Evolutionary conservation across 2,329 filamentous ascomycete species (phyloP), one percentile per base, ranked within the genome.

Genomic region (Scedosporium apiospermum): DNA sequence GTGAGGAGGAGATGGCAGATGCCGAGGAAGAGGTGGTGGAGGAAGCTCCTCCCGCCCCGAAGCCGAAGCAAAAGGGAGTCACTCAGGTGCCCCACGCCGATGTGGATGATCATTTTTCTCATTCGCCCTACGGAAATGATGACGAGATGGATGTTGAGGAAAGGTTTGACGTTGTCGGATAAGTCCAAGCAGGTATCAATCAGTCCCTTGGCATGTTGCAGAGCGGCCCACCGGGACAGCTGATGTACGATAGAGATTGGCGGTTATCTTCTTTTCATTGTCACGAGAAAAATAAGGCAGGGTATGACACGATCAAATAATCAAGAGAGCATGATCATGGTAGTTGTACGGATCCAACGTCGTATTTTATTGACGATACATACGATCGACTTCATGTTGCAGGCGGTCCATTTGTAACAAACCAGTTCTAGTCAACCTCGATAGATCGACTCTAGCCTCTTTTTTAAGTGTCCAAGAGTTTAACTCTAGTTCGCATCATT

Each of bases 91-190:
- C 30, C 21, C 46, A 41, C 12, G 26, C 21, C 5, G 41, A 16
- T 16, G 30, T 42, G 7, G 60, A 62, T 53, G 53, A 57, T 9
- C 27, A 49, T 7, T 30, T 21, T 16, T n/a, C 23, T n/a, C 27
- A 38, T 38, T 38, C 38, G 34, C 57, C 3, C 34, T 38, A 38
- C 27, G 57, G 27, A 14, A 41, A 58, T 42, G 57, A 62, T 23
- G 67, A 68, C 27, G 71, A 70, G 23, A 68, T 72, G 69, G 73
- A 75, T 49, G 57, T 71, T 60, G 72, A 73, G 5, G 67, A 69
- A 51, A 71, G 69, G 64, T 74, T 75, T 65, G 72, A 75, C 23
- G 67, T 75, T 63, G 70, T 70, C 23, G 68, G 64, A 61, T 63
- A 44, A 63, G 58, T 6, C 7, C 26, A 23, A 6, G 30, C 16